Evolutionary conservation across 768 basidiomycete genomes (phyloP).

Genomic region (Infundibulicybe gibba): DNA sequence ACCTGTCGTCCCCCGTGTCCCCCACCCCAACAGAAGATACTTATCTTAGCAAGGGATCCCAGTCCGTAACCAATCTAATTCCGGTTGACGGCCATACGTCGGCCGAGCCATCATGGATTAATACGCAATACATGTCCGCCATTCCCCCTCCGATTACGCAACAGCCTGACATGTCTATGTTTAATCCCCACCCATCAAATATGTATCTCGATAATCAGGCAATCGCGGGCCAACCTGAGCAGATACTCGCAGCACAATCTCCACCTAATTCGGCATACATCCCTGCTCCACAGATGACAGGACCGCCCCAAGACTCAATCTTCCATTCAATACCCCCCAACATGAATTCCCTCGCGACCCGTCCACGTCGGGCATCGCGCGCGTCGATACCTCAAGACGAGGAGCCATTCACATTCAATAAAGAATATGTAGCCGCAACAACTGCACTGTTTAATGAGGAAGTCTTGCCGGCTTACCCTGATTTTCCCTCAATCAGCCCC

Average conservation of each 20-base stretch:
- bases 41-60: background rate
- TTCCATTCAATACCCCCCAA: background rate
- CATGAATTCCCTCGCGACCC: constrained; percentile 1
- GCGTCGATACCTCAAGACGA: constrained; percentile 22
- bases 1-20: constrained; percentile 16
- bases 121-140: background rate
- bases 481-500: constrained; percentile 15
- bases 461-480: constrained; percentile 30
- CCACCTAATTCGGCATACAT: background rate
- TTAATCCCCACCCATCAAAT: too few species aligned
- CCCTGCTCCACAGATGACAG: background rate
- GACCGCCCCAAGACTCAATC: background rate
- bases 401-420: constrained; percentile 30
- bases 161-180: background rate
- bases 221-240: too few species aligned
- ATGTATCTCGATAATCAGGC: too few species aligned
- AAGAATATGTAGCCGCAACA: constrained; percentile 30
- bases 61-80: background rate
- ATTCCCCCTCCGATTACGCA: constrained; percentile 1
- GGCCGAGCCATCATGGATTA: background rate
- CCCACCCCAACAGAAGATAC: background rate
- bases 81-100: background rate
- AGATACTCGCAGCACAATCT: too few species aligned
- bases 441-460: constrained; percentile 27
- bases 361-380: constrained; percentile 11